These are phyloP conservation scores for Russula dissimulans DNA, from an alignment of 768 basidiomycete species.

Conservation along the genomic window DNA sequence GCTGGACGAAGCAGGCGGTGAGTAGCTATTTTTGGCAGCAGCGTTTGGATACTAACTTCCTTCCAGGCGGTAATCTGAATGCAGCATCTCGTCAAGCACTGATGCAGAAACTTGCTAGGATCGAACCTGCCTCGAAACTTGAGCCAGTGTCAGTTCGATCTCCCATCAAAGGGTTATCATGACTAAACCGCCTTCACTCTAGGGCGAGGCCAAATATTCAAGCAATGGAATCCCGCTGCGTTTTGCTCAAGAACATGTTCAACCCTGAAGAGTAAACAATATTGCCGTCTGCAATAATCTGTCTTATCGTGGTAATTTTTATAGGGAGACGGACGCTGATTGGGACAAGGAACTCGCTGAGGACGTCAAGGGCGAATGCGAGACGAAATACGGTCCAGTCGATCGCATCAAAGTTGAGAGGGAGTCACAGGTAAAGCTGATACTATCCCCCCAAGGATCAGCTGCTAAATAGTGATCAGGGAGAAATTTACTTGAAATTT, in stretches of 20 bases:
- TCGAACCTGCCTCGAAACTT: slow-evolving; percentile 51
- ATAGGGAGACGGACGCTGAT: slow-evolving; percentile 87
- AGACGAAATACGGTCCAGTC: slow-evolving; percentile 82
- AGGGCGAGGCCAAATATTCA: slow-evolving; percentile 74
- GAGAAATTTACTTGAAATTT: slow-evolving; percentile 97
- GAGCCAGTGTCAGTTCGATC: slow-evolving; percentile 49
- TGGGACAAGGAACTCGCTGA: slow-evolving; percentile 97
- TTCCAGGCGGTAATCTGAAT: slow-evolving; percentile 89
- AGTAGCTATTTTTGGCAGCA: slow-evolving; percentile 1
- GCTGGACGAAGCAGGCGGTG: slow-evolving; percentile 86
- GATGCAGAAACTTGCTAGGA: slow-evolving; percentile 99
- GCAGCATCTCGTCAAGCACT: slow-evolving; percentile 97
- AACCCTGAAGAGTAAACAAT: slow-evolving; percentile 82
- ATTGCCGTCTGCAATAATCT: neutral
- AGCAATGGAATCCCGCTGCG: slow-evolving; percentile 80
- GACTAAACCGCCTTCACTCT: slow-evolving; percentile 13
- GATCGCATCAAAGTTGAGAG: slow-evolving; percentile 86
- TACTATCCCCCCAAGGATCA: neutral
- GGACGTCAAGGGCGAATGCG: slow-evolving; percentile 92
- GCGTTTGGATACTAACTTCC: slow-evolving; percentile 2
- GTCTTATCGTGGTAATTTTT: slow-evolving; percentile 3
- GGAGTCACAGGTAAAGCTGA: slow-evolving; percentile 72
- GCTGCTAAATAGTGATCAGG: slow-evolving; percentile 37
- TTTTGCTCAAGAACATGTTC: slow-evolving; percentile 94
- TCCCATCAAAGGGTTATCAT: neutral